Conservation (phyloP, 2,329 filamentous ascomycete species). For the Ophiocordyceps camponoti-saundersi region DNA sequence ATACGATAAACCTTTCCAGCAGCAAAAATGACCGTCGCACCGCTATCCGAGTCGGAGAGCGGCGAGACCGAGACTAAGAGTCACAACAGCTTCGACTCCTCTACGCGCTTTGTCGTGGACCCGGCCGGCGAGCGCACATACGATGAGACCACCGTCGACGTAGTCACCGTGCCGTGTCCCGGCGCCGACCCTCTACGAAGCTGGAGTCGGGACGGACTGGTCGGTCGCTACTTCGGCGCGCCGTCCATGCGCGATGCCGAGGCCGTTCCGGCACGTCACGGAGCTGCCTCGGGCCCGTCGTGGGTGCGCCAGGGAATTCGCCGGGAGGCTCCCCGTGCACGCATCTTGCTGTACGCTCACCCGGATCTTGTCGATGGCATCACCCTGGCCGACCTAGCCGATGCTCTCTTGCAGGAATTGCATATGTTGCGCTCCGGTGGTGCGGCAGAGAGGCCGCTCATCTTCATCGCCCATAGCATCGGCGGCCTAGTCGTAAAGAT, state of each 20-base stretch:
- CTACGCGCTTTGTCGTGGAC: conserved; percentile 15
- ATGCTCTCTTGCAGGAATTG: conserved; percentile 28
- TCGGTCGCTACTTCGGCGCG: conserved; percentile 26
- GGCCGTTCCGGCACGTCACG: conserved; percentile 4
- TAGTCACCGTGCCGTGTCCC: conserved; percentile 35
- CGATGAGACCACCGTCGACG: conserved; percentile 35
- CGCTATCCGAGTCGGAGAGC: background rate
- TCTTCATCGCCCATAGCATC: conserved; percentile 45
- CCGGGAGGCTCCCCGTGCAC: conserved; percentile 25
- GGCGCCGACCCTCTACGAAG: conserved; percentile 34
- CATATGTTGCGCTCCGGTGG: conserved; percentile 14
- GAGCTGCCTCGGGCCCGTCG: conserved; percentile 11
- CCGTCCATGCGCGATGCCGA: conserved; percentile 22
- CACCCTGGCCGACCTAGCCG: conserved; percentile 26
- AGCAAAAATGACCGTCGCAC: background rate
- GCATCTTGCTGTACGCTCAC: conserved; percentile 35
- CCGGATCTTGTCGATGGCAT: conserved; percentile 21
- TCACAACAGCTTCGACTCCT: background rate
- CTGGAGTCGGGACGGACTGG: conserved; percentile 32
- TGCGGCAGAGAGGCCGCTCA: conserved; percentile 28
- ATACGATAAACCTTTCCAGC: background rate
- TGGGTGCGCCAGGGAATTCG: conserved; percentile 38
- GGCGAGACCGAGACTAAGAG: conserved; percentile 1
- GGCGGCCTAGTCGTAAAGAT: conserved; percentile 43
- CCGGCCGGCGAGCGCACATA: conserved; percentile 19